A percentile compares a stretch with the other conserved stretches of the same genome.
Conservation (phyloP, 306 rosid species). For the peach (Prunus persica) region DNA sequence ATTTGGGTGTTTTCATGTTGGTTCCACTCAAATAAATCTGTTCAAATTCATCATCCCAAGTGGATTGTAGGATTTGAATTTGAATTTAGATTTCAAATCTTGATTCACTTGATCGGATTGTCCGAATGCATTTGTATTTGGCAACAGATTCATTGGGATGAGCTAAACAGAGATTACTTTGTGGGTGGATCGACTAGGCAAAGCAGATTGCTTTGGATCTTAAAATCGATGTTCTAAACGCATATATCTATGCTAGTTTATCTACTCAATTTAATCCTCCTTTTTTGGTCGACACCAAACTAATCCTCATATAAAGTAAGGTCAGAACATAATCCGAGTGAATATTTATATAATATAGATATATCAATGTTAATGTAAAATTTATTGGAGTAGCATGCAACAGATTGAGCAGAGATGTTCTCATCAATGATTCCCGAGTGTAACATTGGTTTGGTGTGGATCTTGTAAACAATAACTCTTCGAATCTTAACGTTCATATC, state of each 20-base stretch:
- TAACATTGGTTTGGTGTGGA: neutral
- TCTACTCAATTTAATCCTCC: neutral
- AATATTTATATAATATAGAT: neutral
- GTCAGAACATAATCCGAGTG: neutral
- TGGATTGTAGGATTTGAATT: too few relatives aligned
- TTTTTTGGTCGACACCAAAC: neutral
- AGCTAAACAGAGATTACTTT: neutral
- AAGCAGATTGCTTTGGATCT: too few relatives aligned
- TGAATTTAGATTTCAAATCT: too few relatives aligned
- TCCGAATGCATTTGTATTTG: neutral
- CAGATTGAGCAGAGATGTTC: neutral
- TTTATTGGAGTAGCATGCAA: neutral
- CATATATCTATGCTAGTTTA: too few relatives aligned
- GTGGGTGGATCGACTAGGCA: neutral
- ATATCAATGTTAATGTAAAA: neutral
- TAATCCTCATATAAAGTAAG: neutral
- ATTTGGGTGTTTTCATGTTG: neutral
- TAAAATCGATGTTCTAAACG: too few relatives aligned
- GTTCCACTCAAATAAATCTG: too few relatives aligned
- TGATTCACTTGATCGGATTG: too few relatives aligned
- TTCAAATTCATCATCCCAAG: neutral
- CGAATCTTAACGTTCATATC: neutral
- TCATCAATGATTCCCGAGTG: constrained; percentile 3
- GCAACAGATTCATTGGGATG: neutral
- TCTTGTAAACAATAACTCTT: neutral